phyloP scores from a whole-genome alignment of 75 land plant species.

The Azolla pinnata region DNA sequence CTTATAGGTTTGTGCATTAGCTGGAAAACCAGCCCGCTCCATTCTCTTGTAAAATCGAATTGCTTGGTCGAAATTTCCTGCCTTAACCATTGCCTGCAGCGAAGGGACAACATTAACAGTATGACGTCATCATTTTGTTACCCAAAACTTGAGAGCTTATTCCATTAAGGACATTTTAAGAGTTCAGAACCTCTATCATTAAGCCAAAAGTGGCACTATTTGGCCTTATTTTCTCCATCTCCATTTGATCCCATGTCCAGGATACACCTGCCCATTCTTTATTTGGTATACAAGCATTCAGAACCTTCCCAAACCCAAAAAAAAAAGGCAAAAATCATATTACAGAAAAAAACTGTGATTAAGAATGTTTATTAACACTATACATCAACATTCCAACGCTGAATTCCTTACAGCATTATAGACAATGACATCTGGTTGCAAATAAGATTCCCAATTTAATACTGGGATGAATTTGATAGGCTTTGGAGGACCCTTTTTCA shows the following conservation, averaged over 20 bases:
- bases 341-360: too few species aligned
- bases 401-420: slow-evolving; percentile 78
- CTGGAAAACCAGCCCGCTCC: slow-evolving; percentile 44
- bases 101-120: too few species aligned
- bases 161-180: too few species aligned
- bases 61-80: slow-evolving; percentile 54
- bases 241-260: slow-evolving; percentile 69
- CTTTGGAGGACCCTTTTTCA: slow-evolving; percentile 48
- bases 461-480: slow-evolving; percentile 29
- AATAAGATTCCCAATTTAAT: slow-evolving; percentile 50
- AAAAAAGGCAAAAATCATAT: too few species aligned
- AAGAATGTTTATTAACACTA: too few species aligned
- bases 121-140: too few species aligned
- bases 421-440: slow-evolving; percentile 79
- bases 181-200: slow-evolving; percentile 92
- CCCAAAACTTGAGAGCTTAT: too few species aligned
- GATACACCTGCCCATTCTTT: slow-evolving; percentile 65
- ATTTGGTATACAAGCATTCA: slow-evolving; percentile 72
- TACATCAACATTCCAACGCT: neutral
- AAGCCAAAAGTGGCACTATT: slow-evolving; percentile 75
- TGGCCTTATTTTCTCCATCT: slow-evolving; percentile 41
- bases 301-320: slow-evolving; percentile 44
- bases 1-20: slow-evolving; percentile 55
- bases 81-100: slow-evolving; percentile 73
- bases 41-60: slow-evolving; percentile 46